phyloP scores from a whole-genome alignment of 148 eudicot genomes.

The Dianthus caryophyllus region DNA sequence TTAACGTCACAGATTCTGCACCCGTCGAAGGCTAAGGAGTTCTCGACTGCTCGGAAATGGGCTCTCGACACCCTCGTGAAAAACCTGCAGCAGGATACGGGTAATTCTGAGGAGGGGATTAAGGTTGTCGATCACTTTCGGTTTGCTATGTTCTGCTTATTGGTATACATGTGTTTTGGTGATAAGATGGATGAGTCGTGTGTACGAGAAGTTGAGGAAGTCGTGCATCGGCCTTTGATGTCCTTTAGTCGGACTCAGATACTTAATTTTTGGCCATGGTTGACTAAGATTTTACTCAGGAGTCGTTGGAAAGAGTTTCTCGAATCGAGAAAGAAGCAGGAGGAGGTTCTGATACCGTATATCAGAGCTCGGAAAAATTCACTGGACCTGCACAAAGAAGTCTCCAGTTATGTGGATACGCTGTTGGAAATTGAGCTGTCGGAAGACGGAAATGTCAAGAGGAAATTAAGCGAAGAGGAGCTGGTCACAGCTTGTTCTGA shows the following conservation, averaged over 20 bases:
- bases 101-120: neutral
- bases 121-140: conserved; percentile 55
- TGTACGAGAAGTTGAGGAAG: conserved; percentile 10
- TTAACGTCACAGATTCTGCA: conserved; percentile 29
- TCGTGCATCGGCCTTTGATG: neutral
- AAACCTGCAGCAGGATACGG: neutral
- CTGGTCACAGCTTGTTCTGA: conserved; percentile 34
- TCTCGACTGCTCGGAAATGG: conserved; percentile 27
- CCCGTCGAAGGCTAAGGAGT: conserved; percentile 26
- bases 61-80: conserved; percentile 24
- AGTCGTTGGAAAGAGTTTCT: conserved; percentile 19
- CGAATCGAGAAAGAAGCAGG: conserved; percentile 11
- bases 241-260: conserved; percentile 3
- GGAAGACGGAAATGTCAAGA: conserved; percentile 31
- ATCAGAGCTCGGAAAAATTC: conserved; percentile 27
- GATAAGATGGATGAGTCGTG: neutral
- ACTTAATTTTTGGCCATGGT: conserved; percentile 15
- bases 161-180: conserved; percentile 68
- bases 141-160: conserved; percentile 55
- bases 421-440: conserved; percentile 41
- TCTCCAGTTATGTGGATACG: conserved; percentile 50
- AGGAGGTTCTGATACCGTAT: conserved; percentile 40
- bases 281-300: conserved; percentile 14
- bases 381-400: neutral
- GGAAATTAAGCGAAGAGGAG: conserved; percentile 31